phyloP scores from a whole-genome alignment of 768 basidiomycete genomes.

The Rhizopogon vulgaris region DNA sequence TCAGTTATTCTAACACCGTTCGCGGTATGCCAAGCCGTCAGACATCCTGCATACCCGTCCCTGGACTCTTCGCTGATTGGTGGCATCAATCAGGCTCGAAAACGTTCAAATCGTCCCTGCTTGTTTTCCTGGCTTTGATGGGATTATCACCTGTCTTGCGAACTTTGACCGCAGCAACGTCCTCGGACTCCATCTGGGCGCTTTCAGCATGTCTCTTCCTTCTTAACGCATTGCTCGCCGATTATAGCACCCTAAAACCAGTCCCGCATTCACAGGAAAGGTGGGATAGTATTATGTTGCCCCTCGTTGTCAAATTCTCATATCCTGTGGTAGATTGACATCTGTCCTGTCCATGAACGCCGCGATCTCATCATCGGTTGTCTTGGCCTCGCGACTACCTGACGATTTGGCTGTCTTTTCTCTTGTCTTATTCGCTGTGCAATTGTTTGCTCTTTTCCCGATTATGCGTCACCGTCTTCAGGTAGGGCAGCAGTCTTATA shows the following conservation, averaged over 20 bases:
- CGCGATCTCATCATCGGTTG: conserved; percentile 87
- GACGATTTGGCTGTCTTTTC: conserved; percentile 86
- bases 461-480: conserved; percentile 68
- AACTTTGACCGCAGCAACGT: conserved; percentile 91
- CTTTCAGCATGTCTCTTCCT: conserved; percentile 80
- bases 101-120: conserved; percentile 70
- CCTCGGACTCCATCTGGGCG: conserved; percentile 96
- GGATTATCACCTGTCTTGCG: conserved; percentile 86
- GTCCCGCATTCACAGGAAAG: conserved; percentile 50
- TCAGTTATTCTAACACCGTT: conserved; percentile 33
- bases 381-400: conserved; percentile 83
- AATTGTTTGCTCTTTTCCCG: conserved; percentile 81
- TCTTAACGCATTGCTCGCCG: conserved; percentile 76
- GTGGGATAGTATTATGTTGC: conserved; percentile 31
- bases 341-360: conserved; percentile 88
- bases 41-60: conserved; percentile 6
- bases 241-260: conserved; percentile 56
- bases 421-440: conserved; percentile 77
- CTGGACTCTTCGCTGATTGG: conserved; percentile 9
- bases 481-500: conserved; percentile 32
- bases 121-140: conserved; percentile 86
- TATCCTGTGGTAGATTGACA: conserved; percentile 48
- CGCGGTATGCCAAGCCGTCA: conserved; percentile 17
- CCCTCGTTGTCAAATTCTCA: conserved; percentile 15
- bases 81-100: conserved; percentile 48